These are phyloP conservation scores for Melastoma malabathricum DNA, from an alignment of 345 rosid species.

Conservation along the genomic window DNA sequence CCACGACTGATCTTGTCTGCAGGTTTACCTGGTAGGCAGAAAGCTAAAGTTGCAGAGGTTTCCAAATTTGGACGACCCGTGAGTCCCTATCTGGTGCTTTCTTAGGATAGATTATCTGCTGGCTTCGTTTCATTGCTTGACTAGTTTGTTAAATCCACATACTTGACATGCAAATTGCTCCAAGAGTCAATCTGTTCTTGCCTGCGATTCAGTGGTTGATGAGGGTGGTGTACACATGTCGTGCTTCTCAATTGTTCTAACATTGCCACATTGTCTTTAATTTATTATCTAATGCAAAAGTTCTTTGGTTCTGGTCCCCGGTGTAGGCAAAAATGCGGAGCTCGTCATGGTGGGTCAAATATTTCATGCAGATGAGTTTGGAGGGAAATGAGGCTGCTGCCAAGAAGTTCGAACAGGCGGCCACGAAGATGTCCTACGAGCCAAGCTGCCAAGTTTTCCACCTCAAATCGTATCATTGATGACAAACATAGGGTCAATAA, in stretches of 20 bases:
- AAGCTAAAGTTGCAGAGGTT: constrained; percentile 69
- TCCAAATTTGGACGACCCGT: constrained; percentile 93
- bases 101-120: background rate
- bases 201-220: too few species aligned
- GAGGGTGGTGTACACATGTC: too few species aligned
- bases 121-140: background rate
- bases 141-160: background rate
- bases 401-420: constrained; percentile 31
- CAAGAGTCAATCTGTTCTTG: too few species aligned
- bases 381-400: constrained; percentile 28
- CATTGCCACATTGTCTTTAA: background rate
- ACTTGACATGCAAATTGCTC: background rate
- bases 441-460: constrained; percentile 91
- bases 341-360: constrained; percentile 36
- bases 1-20: constrained; percentile 9
- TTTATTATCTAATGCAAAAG: background rate
- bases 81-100: constrained; percentile 18
- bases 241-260: too few species aligned
- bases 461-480: constrained; percentile 54
- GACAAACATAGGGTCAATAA: background rate
- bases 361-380: constrained; percentile 30
- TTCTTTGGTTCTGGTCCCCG: background rate
- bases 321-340: constrained; percentile 37
- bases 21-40: constrained; percentile 79
- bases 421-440: constrained; percentile 33